phyloP scores from a whole-genome alignment of 2,329 filamentous ascomycete genomes.

The Paecilomyces variotii region DNA sequence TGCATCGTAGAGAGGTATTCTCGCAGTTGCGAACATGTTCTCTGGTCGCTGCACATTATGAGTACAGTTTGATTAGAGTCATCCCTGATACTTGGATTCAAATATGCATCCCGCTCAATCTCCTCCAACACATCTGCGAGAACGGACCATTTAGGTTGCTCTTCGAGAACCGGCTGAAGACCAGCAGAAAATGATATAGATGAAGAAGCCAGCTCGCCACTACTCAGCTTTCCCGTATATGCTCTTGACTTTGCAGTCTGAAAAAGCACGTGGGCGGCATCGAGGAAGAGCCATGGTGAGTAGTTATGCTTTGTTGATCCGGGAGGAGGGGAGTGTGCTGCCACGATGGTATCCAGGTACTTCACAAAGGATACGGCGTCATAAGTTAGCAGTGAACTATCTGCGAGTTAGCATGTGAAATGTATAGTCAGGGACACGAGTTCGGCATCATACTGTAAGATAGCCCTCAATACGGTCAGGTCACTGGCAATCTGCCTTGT shows the following conservation, averaged over 20 bases:
- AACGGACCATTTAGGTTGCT: constrained; percentile 87
- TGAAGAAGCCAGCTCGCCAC: constrained; percentile 43
- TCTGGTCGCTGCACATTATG: constrained; percentile 88
- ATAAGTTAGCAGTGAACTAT: constrained; percentile 63
- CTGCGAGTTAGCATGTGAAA: constrained; percentile 8
- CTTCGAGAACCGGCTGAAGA: constrained; percentile 75
- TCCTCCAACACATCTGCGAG: constrained; percentile 87
- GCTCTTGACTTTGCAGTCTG: constrained; percentile 81
- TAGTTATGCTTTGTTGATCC: constrained; percentile 82
- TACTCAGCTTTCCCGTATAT: constrained; percentile 65
- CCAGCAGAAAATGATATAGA: constrained; percentile 49
- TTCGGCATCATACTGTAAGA: constrained; percentile 57
- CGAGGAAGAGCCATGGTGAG: constrained; percentile 92
- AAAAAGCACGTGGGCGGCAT: constrained; percentile 91
- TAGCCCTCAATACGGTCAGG: constrained; percentile 69
- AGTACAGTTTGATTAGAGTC: constrained; percentile 87
- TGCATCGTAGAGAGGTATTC: constrained; percentile 92
- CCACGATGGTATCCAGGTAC: constrained; percentile 88
- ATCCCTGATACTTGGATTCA: constrained; percentile 67
- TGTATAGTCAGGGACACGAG: background rate
- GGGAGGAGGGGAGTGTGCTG: constrained; percentile 78
- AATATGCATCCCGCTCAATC: constrained; percentile 83
- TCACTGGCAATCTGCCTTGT: constrained; percentile 93
- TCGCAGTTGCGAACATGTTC: constrained; percentile 77
- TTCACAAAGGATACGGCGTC: constrained; percentile 88